Conservation (phyloP, 2,329 filamentous ascomycete genomes). For the Ciborinia camelliae region DNA sequence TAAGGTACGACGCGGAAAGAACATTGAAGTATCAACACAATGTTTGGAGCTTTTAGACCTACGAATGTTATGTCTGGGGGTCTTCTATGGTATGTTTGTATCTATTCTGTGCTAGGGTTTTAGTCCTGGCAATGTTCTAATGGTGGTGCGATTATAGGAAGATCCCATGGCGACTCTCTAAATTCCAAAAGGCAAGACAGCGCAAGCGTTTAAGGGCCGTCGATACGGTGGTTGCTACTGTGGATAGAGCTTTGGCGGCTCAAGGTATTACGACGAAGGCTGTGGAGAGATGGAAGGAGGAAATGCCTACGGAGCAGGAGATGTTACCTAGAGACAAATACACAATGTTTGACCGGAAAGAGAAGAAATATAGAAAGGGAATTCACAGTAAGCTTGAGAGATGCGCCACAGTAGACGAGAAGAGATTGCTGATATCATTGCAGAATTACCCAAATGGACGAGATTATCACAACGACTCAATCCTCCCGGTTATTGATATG, state of each 20-base stretch:
- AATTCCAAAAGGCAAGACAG: conserved; percentile 85
- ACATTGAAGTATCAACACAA: conserved; percentile 42
- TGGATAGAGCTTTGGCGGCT: conserved; percentile 74
- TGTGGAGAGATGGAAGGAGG: conserved; percentile 84
- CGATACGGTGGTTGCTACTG: conserved; percentile 78
- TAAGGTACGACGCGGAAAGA: background rate
- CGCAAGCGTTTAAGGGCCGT: conserved; percentile 78
- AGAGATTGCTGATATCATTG: conserved; percentile 20
- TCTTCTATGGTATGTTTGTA: conserved; percentile 67
- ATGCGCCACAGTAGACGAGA: background rate
- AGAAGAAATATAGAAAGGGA: conserved; percentile 91
- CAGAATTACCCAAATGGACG: conserved; percentile 89
- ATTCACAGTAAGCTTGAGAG: conserved; percentile 74
- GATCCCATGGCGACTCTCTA: conserved; percentile 92
- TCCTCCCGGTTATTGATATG: conserved; percentile 76
- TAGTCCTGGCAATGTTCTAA: conserved; percentile 20
- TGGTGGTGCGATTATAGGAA: conserved; percentile 56
- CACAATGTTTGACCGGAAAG: conserved; percentile 94
- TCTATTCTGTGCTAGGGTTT: background rate
- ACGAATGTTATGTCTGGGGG: conserved; percentile 74
- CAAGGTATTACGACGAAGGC: conserved; percentile 69
- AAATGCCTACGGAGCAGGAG: conserved; percentile 94
- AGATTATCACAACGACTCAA: conserved; percentile 91
- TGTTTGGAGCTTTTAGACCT: conserved; percentile 82
- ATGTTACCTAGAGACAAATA: conserved; percentile 98